Base-by-base conservation (phyloP, 495 filamentous ascomycete species). In the Aspergillus nidulans region DNA sequence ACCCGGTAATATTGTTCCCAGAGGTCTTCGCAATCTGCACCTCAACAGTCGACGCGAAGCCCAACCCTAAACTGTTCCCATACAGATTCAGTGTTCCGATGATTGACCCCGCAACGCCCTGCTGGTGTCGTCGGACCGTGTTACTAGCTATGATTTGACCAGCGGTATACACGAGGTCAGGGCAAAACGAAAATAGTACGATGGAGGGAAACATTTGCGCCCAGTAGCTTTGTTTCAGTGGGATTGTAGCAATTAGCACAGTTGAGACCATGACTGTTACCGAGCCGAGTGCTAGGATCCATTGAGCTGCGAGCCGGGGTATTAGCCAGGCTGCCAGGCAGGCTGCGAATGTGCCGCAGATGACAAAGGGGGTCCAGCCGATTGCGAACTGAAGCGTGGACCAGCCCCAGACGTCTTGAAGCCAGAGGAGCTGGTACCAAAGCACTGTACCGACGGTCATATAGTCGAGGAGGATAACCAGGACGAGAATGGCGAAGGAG, bases 61-160 rank as follows among this genome's bases (percentile, higher is more conserved):
- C 77, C 10, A 81, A 40, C 0, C 77, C 78, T 1, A 74, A 58
- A 58, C 74, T 74, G 24, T 67, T 73, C 6, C 77, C 77, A 53
- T 81, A 82, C 5, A 76, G 58, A 49, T 73, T 70, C 18, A 82
- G 50, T 3, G 72, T 73, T 0, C 76, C 76, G 30, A 81, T 71
- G 8, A 80, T 60, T 0, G 72, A 76, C 3, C 71, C 77, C 0
- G 77, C 78, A 48, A 79, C 69, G 0, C 79, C 79, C 48, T 82
- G 78, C 47, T 81, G 67, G 20, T 70, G 61, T n/a, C 71, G 60
- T 15, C 64, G 66, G 10, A 81, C 78, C 0, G 67, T 69, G 49
- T 81, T 81, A 45, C 76, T 80, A 6, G 77, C 78, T 53, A 82
- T 80, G 42, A 82, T 80, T 50, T 81, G 77, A 0, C 73, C 75